Base-by-base conservation (phyloP, 2,329 filamentous ascomycete species). In the Aspergillus thermomutatus region DNA sequence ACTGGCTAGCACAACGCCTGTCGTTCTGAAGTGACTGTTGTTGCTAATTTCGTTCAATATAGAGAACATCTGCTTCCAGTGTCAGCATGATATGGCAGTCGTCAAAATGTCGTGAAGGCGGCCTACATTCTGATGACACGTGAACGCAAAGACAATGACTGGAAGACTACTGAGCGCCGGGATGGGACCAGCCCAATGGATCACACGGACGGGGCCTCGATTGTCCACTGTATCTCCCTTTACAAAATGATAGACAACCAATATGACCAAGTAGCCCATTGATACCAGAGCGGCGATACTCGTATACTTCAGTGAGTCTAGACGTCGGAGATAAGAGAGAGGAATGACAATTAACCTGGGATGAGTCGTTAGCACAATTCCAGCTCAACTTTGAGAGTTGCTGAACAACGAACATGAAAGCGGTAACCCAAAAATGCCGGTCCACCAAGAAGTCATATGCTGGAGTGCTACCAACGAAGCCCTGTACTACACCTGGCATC, bases 61-160 rank as follows among this genome's bases (percentile, higher is more conserved):
- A 10, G 93, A 96, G 73, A 99, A 99, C 94, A 99, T 99, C 90
- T 94, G 64, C 0, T 21, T 17, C 23, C 6, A 19, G 14, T 4
- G 31, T 61, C 51, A 61, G 58, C 52, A 17, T 5, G 5, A 31
- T 41, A 11, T 19, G n/a, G 14, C 23, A 14, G 5, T 17, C 5
- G 34, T 40, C 3, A 23, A 21, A 8, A 40, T 23, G n/a, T 5
- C 21, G 5, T 6, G 5, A 3, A 55, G 6, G n/a, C 43, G 7
- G 70, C 85, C 63, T 77, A 94, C 91, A 72, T 99, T 99, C 70
- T 99, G 94, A 75, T 99, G 94, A 72, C 94, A 99, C 1, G 94
- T 99, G 73, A 97, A 99, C n/a, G 93, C 94, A 80, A 99, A 99
- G 2, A 99, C 91, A 55, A 97, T 92, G 53, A 99, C 92, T 0